Evolutionary conservation across 345 rosid species (phyloP).

Genomic region (Excoecaria cochinchinensis): DNA sequence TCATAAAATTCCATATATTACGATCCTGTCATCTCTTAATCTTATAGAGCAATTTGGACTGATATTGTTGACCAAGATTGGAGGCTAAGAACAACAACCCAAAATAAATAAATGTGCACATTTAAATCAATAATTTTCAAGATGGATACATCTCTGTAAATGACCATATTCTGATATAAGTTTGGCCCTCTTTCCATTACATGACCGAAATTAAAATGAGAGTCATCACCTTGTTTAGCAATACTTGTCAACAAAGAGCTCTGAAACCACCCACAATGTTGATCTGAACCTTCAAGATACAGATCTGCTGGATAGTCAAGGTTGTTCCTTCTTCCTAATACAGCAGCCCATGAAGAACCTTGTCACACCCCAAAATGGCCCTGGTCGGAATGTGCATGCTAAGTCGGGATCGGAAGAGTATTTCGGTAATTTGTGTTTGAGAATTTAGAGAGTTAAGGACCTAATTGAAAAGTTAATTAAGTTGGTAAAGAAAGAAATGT

Average conservation of each 20-base stretch:
- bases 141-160: background rate
- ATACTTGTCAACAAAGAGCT: slow-evolving; percentile 90
- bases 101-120: background rate
- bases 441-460: too few relatives aligned
- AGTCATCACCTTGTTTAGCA: slow-evolving; percentile 70
- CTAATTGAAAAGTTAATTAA: too few relatives aligned
- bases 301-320: slow-evolving; percentile 81
- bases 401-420: too few relatives aligned
- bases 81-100: background rate
- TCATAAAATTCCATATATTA: background rate
- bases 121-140: background rate
- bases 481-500: too few relatives aligned
- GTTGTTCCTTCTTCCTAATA: slow-evolving; percentile 61
- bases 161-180: background rate
- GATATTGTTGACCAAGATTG: background rate
- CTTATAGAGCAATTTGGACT: background rate
- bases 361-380: too few relatives aligned
- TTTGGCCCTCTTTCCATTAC: background rate
- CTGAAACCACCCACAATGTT: slow-evolving; percentile 99
- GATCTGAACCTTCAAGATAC: slow-evolving; percentile 97
- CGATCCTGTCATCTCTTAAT: background rate
- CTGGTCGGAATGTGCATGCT: too few relatives aligned
- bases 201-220: slow-evolving; percentile 8
- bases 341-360: slow-evolving; percentile 98
- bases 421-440: too few relatives aligned